These are phyloP conservation scores for Lachancea lanzarotensis DNA, from an alignment of 805 yeast species.

Conservation along the genomic window DNA sequence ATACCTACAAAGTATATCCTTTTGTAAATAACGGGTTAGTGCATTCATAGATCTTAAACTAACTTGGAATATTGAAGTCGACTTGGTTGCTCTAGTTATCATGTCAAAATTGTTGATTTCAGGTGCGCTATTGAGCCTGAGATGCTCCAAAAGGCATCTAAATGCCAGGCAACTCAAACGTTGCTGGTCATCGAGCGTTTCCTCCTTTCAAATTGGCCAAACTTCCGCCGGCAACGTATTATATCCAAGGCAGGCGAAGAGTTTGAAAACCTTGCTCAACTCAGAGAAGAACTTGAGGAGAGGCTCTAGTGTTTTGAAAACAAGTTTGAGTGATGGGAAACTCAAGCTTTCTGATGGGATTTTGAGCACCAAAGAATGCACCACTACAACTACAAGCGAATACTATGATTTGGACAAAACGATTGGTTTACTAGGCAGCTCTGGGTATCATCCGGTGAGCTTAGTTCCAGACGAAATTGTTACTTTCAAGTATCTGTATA, in stretches of 20 bases:
- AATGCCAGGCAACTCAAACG: neutral
- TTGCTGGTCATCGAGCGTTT: neutral
- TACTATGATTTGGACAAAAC: slow-evolving; percentile 51
- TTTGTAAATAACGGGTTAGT: too few species aligned
- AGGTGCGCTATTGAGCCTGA: neutral
- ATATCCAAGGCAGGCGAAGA: slow-evolving; percentile 9
- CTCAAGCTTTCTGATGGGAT: neutral
- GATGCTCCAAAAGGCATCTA: neutral
- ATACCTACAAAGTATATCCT: too few species aligned
- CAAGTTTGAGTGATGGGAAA: neutral
- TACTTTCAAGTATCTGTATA: slow-evolving; percentile 39
- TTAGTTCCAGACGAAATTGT: slow-evolving; percentile 68
- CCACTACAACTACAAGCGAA: slow-evolving; percentile 70
- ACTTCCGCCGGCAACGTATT: neutral
- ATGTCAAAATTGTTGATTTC: too few species aligned
- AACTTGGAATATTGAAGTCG: too few species aligned
- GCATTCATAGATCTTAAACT: too few species aligned
- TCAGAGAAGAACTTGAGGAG: slow-evolving; percentile 17
- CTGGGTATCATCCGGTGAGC: slow-evolving; percentile 35
- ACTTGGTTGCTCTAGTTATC: too few species aligned
- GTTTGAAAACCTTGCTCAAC: slow-evolving; percentile 15
- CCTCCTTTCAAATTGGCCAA: neutral
- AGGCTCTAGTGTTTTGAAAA: slow-evolving; percentile 2
- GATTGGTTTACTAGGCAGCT: slow-evolving; percentile 21
- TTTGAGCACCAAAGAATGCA: slow-evolving; percentile 40